Evolutionary conservation across 768 basidiomycete species (phyloP).

Genomic region (Filobasidium floriforme): DNA sequence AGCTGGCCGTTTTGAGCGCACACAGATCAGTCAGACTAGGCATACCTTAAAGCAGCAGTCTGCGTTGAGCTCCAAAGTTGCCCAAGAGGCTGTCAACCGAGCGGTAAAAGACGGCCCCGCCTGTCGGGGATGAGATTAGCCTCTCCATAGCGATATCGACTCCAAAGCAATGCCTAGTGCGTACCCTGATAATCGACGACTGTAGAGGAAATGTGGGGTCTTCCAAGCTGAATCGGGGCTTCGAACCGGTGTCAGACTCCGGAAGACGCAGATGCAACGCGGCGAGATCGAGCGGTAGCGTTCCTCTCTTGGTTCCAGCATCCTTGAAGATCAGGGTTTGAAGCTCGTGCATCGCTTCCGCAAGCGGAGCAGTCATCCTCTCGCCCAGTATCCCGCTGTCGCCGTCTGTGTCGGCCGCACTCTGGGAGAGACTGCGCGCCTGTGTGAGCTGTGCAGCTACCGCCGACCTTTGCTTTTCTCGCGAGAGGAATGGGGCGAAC

Average conservation of each 20-base stretch:
- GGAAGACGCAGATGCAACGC: neutral
- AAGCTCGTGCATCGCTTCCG: constrained; percentile 29
- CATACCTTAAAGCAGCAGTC: constrained; percentile 25
- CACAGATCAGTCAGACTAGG: neutral
- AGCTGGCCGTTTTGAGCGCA: neutral
- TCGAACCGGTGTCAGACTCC: neutral
- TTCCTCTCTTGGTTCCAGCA: constrained; percentile 58
- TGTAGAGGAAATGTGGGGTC: neutral
- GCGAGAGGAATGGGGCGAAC: constrained; percentile 63
- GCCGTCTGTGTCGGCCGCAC: constrained; percentile 25
- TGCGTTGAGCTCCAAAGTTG: constrained; percentile 59
- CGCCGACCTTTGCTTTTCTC: constrained; percentile 1
- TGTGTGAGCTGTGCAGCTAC: constrained; percentile 22
- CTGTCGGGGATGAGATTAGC: constrained; percentile 34
- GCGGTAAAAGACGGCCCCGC: constrained; percentile 66
- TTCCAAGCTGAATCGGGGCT: neutral
- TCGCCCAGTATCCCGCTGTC: constrained; percentile 48
- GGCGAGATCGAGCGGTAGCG: constrained; percentile 56
- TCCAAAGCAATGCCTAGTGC: neutral
- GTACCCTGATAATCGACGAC: neutral
- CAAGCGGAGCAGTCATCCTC: constrained; percentile 44
- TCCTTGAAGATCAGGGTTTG: constrained; percentile 52
- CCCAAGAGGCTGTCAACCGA: constrained; percentile 69
- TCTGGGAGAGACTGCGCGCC: constrained; percentile 10
- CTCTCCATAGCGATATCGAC: neutral